These are phyloP conservation scores for Hortaea sp. DNA, from an alignment of 2,329 filamentous ascomycete genomes.

Conservation along the genomic window DNA sequence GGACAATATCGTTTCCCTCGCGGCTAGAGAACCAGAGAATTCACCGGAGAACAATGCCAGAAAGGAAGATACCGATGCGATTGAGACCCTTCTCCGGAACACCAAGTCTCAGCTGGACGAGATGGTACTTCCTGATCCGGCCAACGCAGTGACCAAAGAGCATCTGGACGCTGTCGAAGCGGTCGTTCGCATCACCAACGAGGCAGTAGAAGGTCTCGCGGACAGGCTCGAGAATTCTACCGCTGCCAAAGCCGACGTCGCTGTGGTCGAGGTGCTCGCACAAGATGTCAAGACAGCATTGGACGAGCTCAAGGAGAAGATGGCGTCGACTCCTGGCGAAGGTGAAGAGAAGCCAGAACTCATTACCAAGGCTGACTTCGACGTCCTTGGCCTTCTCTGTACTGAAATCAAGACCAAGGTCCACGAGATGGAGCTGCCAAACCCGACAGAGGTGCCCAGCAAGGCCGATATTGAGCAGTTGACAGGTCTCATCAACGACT, in stretches of 20 bases:
- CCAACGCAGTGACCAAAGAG: constrained; percentile 56
- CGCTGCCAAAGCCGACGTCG: constrained; percentile 69
- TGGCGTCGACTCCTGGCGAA: constrained; percentile 33
- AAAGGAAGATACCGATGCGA: constrained; percentile 79
- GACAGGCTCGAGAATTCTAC: constrained; percentile 57
- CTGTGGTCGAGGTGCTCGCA: constrained; percentile 64
- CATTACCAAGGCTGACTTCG: constrained; percentile 71
- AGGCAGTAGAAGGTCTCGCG: constrained; percentile 56
- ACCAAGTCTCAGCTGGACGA: constrained; percentile 84
- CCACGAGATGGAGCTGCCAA: constrained; percentile 60
- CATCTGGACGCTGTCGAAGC: constrained; percentile 54
- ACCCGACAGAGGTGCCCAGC: constrained; percentile 59
- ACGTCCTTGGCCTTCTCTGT: constrained; percentile 67
- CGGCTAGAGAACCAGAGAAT: constrained; percentile 24
- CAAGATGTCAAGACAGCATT: constrained; percentile 66
- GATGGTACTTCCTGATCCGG: constrained; percentile 53
- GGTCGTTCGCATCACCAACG: constrained; percentile 64
- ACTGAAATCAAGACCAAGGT: constrained; percentile 76
- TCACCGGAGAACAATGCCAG: constrained; percentile 46
- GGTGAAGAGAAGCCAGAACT: constrained; percentile 41
- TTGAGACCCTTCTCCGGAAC: constrained; percentile 82
- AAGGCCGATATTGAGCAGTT: constrained; percentile 67
- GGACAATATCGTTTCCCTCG: constrained; percentile 44
- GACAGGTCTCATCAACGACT: constrained; percentile 39
- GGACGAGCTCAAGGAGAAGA: constrained; percentile 50